Percentiles rank a stretch among this genome's conserved stretches.
Conservation (phyloP, 371 early-diverging fungal genomes). For the Cokeromyces recurvatus region DNA sequence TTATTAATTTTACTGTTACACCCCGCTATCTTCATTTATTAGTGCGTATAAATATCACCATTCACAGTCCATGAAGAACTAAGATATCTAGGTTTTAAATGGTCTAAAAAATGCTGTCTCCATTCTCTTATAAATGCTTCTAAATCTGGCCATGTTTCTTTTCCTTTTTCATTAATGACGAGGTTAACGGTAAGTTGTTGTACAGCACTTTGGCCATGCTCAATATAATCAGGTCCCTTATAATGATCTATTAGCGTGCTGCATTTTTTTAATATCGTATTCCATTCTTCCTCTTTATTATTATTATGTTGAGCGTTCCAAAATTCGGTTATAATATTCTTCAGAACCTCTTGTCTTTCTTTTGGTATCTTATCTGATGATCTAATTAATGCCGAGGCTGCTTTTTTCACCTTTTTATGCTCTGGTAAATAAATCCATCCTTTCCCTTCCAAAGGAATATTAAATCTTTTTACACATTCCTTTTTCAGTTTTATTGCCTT, state of each 20-base stretch:
- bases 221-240: conserved; percentile 44
- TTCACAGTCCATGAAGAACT: conserved; percentile 46
- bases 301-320: conserved; percentile 8
- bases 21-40: neutral
- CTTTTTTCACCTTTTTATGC: conserved; percentile 35
- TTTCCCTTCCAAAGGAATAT: conserved; percentile 46
- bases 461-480: conserved; percentile 31
- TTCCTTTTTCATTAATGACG: conserved; percentile 8
- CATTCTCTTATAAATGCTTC: conserved; percentile 41
- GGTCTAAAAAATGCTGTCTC: conserved; percentile 52
- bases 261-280: conserved; percentile 23
- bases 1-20: too few relatives aligned
- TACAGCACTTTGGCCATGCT: conserved; percentile 49
- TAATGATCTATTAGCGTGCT: conserved; percentile 32
- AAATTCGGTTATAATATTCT: conserved; percentile 15
- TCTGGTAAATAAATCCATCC: conserved; percentile 50
- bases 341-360: conserved; percentile 24
- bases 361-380: conserved; percentile 37
- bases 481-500: conserved; percentile 40
- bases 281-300: conserved; percentile 10
- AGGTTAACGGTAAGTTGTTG: conserved; percentile 16
- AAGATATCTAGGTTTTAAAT: conserved; percentile 35
- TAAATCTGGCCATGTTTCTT: conserved; percentile 30
- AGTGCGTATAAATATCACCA: conserved; percentile 26
- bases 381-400: conserved; percentile 43